These are phyloP conservation scores for Ensete glaucum DNA, from an alignment of 176 grass and related monocot species.

Conservation along the genomic window DNA sequence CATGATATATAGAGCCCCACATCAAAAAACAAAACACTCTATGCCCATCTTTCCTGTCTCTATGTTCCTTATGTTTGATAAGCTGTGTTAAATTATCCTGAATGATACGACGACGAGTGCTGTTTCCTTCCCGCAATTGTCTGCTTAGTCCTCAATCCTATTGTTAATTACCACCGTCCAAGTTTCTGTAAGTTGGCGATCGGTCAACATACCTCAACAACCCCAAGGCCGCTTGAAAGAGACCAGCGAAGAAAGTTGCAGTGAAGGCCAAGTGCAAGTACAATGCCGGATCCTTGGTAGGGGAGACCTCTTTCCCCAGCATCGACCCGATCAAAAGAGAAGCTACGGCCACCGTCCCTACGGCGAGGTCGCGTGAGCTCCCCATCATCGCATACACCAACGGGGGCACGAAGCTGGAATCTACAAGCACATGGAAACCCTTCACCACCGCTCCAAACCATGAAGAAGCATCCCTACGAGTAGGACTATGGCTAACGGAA, in stretches of 20 bases:
- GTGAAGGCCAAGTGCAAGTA: constrained; percentile 81
- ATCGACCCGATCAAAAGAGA: constrained; percentile 73
- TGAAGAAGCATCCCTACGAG: too few relatives aligned
- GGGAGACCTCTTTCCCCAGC: constrained; percentile 55
- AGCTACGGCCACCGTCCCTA: constrained; percentile 78
- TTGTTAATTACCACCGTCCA: not conserved
- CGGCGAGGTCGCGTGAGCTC: constrained; percentile 77
- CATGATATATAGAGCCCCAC: not conserved
- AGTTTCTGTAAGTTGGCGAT: not conserved
- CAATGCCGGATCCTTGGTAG: constrained; percentile 36
- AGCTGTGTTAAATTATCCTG: too few relatives aligned
- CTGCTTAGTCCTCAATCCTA: too few relatives aligned
- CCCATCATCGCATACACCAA: constrained; percentile 98
- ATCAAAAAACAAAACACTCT: too few relatives aligned
- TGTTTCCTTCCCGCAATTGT: too few relatives aligned
- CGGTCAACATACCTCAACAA: constrained; percentile 42
- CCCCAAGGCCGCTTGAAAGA: constrained; percentile 64
- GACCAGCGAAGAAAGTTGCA: constrained; percentile 84
- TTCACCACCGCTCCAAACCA: too few relatives aligned
- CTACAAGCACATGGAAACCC: constrained; percentile 11
- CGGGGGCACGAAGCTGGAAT: constrained; percentile 98
- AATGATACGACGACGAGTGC: too few relatives aligned
- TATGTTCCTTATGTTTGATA: too few relatives aligned
- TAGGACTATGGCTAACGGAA: not conserved
- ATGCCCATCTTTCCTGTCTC: too few relatives aligned